phyloP scores from a whole-genome alignment of 2,329 filamentous ascomycete species.

The Tothia fuscella region DNA sequence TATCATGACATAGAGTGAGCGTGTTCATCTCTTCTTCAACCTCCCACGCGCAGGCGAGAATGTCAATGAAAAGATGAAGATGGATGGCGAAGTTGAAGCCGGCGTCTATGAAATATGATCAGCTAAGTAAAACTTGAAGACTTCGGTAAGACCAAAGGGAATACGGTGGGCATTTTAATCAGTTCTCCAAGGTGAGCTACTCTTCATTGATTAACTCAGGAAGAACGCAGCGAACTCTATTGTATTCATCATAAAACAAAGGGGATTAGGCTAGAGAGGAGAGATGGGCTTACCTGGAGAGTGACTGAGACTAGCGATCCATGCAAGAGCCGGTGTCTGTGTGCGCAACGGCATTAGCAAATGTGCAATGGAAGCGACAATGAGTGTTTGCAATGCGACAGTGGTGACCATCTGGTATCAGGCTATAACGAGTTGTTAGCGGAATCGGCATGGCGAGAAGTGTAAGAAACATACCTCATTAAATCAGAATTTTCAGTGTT shows the following conservation, averaged over 20 bases:
- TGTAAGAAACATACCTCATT: conserved; percentile 42
- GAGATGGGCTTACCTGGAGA: conserved; percentile 9
- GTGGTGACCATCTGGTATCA: conserved; percentile 24
- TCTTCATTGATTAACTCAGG: conserved; percentile 48
- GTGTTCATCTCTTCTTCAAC: no score
- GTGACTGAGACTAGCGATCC: background rate
- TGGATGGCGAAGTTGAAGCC: no score
- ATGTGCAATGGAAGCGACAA: background rate
- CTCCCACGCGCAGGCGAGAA: no score
- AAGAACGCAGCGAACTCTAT: conserved; percentile 54
- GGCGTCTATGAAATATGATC: no score
- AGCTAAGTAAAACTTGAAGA: no score
- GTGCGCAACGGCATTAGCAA: background rate
- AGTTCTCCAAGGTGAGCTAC: conserved; percentile 51
- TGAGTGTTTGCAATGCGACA: background rate
- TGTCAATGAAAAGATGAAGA: no score
- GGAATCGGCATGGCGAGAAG: background rate
- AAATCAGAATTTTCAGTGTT: conserved; percentile 60
- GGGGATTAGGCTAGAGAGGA: conserved; percentile 10
- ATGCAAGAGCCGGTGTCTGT: background rate
- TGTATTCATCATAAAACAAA: conserved; percentile 43
- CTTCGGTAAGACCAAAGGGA: no score
- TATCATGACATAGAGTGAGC: no score
- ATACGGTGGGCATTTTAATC: no score
- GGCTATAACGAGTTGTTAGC: conserved; percentile 22